Conservation (phyloP, 2,329 filamentous ascomycete genomes). For the Drechslerella stenobrocha region DNA sequence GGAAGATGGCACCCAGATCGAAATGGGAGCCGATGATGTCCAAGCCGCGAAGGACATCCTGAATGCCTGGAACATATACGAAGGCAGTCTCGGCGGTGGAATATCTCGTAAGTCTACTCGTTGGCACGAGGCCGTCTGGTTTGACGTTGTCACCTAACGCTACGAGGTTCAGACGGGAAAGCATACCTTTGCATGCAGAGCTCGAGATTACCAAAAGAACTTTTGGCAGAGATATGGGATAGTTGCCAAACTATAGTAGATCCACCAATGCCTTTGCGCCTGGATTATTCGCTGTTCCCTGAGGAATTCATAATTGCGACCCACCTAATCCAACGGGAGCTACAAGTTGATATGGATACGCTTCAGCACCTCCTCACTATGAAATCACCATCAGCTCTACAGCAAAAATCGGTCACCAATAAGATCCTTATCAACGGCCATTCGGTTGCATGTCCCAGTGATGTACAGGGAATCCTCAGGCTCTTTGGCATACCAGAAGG, state of each 20-base stretch:
- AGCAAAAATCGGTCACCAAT: slow-evolving; percentile 36
- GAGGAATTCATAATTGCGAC: slow-evolving; percentile 43
- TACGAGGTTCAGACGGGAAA: slow-evolving; percentile 40
- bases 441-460: slow-evolving; percentile 31
- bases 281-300: slow-evolving; percentile 37
- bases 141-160: too few relatives aligned
- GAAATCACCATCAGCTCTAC: slow-evolving; percentile 36
- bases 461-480: slow-evolving; percentile 27
- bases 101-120: slow-evolving; percentile 31
- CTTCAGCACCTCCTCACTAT: slow-evolving; percentile 37
- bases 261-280: slow-evolving; percentile 33
- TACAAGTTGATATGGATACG: slow-evolving; percentile 26
- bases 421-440: slow-evolving; percentile 34
- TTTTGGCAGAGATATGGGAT: slow-evolving; percentile 44
- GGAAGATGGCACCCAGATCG: slow-evolving; percentile 22
- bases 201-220: slow-evolving; percentile 40
- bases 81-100: slow-evolving; percentile 40
- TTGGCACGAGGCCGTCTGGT: too few relatives aligned
- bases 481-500: slow-evolving; percentile 35
- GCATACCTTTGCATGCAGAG: slow-evolving; percentile 40
- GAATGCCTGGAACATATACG: slow-evolving; percentile 43
- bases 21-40: slow-evolving; percentile 40
- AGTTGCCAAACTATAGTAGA: slow-evolving; percentile 39
- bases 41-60: slow-evolving; percentile 37
- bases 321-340: slow-evolving; percentile 23